Evolutionary conservation across 495 filamentous ascomycete species (phyloP).

Genomic region (Xylaria longipes): DNA sequence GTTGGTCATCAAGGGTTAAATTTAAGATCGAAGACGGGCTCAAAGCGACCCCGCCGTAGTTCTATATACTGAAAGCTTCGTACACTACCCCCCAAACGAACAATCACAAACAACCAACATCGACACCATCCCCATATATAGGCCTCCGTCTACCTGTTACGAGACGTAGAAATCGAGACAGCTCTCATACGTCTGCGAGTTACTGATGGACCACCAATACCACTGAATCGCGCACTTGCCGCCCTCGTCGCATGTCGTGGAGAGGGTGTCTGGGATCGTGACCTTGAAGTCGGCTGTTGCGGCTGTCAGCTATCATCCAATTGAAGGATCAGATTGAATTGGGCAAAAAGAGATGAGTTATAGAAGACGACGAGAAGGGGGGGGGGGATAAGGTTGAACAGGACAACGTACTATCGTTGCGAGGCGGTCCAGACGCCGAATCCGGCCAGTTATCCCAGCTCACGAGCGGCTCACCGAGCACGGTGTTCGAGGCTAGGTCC

Average conservation of each 20-base stretch:
- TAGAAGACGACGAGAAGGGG: no score
- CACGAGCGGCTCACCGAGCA: slow-evolving; percentile 21
- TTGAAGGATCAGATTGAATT: neutral
- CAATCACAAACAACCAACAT: neutral
- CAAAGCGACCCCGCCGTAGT: neutral
- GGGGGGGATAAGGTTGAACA: no score
- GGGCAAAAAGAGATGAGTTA: no score
- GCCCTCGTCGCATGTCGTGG: slow-evolving; percentile 15
- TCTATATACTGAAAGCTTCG: neutral
- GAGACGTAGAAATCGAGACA: slow-evolving; percentile 24
- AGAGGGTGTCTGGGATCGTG: slow-evolving; percentile 20
- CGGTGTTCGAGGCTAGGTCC: slow-evolving; percentile 21
- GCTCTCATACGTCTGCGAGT: slow-evolving; percentile 26
- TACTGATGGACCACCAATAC: slow-evolving; percentile 28
- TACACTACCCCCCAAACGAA: neutral
- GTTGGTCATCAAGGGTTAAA: no score
- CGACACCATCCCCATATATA: neutral
- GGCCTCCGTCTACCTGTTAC: neutral
- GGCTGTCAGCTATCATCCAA: neutral
- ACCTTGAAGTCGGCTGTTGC: slow-evolving; percentile 16
- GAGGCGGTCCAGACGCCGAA: slow-evolving; percentile 20
- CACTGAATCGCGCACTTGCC: slow-evolving; percentile 28
- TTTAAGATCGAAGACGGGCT: neutral
- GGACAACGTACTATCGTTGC: slow-evolving; percentile 18
- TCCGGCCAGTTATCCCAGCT: slow-evolving; percentile 25